A percentile compares a stretch with the other conserved stretches of the same genome.
phyloP scores from a whole-genome alignment of 805 yeast genomes.

The Yarrowia yakushimensis region DNA sequence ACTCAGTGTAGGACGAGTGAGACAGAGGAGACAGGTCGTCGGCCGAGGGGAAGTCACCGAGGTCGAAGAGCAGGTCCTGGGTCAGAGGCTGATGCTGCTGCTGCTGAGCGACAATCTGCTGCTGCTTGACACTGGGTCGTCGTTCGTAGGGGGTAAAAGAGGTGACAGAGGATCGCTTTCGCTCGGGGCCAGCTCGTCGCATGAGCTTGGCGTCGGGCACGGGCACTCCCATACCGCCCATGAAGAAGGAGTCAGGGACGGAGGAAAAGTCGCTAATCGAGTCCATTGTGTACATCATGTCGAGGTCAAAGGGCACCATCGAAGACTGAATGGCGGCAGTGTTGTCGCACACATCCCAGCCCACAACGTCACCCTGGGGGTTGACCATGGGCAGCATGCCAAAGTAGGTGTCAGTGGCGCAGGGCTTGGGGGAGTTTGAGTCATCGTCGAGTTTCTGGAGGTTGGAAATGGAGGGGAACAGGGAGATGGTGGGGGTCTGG shows the following conservation, averaged over 20 bases:
- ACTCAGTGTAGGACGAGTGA: constrained; percentile 20
- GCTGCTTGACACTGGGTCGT: constrained; percentile 24
- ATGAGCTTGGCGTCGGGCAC: neutral
- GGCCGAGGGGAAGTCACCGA: constrained; percentile 16
- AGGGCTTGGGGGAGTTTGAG: constrained; percentile 17
- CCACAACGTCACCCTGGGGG: constrained; percentile 24
- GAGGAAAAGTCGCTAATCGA: constrained; percentile 10
- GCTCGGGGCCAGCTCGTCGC: constrained; percentile 19
- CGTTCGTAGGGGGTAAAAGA: constrained; percentile 10
- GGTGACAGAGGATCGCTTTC: constrained; percentile 12
- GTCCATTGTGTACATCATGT: constrained; percentile 21
- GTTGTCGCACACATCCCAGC: constrained; percentile 22
- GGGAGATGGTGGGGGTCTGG: constrained; percentile 7
- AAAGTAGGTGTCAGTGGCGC: constrained; percentile 21
- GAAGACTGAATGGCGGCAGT: neutral
- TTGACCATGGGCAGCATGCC: constrained; percentile 23
- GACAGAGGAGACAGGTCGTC: constrained; percentile 19
- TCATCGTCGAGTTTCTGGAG: constrained; percentile 16
- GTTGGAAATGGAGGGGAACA: constrained; percentile 22
- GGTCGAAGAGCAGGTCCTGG: constrained; percentile 19
- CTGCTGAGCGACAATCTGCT: constrained; percentile 23
- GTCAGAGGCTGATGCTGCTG: constrained; percentile 24
- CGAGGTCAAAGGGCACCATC: constrained; percentile 18
- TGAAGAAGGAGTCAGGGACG: constrained; percentile 12
- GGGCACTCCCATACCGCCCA: constrained; percentile 6